Percentiles rank a stretch among this genome's conserved stretches.
These are phyloP conservation scores for Bassia scoparia DNA, from an alignment of 148 eudicot genomes.

Conservation along the genomic window DNA sequence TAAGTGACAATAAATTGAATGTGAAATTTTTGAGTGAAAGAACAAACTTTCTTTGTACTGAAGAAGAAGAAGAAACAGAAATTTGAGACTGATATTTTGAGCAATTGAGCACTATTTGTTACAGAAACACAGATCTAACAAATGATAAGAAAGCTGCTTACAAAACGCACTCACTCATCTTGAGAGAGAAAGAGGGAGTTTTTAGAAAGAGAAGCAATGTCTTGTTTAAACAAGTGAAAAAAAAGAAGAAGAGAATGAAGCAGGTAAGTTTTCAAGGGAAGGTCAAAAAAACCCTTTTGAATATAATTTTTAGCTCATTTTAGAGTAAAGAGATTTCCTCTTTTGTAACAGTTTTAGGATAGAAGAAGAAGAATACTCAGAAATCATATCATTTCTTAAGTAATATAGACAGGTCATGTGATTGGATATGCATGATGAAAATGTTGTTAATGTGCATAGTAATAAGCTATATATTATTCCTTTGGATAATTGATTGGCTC, in stretches of 20 bases:
- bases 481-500: background rate
- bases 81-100: background rate
- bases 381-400: background rate
- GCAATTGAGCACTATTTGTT: background rate
- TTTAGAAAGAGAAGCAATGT: background rate
- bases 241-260: background rate
- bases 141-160: background rate
- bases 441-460: background rate
- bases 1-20: too few species aligned
- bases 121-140: constrained; percentile 10
- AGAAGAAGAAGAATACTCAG: background rate
- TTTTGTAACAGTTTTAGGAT: constrained; percentile 1
- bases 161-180: constrained; percentile 3
- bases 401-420: constrained; percentile 29
- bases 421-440: background rate
- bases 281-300: too few species aligned
- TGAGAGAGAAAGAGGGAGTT: background rate
- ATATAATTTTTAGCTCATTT: background rate
- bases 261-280: background rate
- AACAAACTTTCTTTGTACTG: too few species aligned
- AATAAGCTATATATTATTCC: background rate
- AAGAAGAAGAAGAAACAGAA: background rate
- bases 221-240: background rate
- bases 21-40: too few species aligned
- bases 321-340: background rate